phyloP scores from a whole-genome alignment of 139 green algal genomes.

The Chlorella sp. region DNA sequence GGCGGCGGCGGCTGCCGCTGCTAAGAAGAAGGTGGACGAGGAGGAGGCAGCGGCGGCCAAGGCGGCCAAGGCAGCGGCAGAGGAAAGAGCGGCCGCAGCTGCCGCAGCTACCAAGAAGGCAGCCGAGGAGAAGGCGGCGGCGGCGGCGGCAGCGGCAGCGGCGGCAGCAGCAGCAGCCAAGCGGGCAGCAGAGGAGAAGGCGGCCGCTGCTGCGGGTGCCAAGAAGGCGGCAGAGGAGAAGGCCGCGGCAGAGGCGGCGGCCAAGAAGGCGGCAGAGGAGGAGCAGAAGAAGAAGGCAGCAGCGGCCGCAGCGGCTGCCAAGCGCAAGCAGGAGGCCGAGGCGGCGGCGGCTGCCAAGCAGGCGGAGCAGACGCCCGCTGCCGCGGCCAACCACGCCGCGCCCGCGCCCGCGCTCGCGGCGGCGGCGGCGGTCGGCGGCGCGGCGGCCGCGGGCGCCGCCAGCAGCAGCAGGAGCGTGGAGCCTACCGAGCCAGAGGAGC shows the following conservation, averaged over 20 bases:
- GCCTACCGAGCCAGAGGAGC: too few species aligned
- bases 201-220: not conserved
- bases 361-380: not conserved
- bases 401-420: too few species aligned
- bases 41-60: not conserved
- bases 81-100: not conserved
- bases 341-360: not conserved
- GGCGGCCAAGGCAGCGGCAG: not conserved
- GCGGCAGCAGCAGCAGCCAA: not conserved
- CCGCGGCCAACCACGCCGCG: too few species aligned
- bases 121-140: not conserved
- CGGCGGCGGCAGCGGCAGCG: not conserved
- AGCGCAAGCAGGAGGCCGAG: not conserved
- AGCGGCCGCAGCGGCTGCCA: not conserved
- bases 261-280: not conserved
- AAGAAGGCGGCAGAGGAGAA: not conserved
- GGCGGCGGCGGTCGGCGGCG: too few species aligned
- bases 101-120: not conserved
- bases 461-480: too few species aligned
- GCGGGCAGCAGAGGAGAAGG: not conserved
- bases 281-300: not conserved
- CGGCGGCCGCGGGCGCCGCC: too few species aligned
- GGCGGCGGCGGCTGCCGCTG: too few species aligned
- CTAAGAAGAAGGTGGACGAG: not conserved
- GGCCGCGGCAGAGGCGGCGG: not conserved